Percentiles rank a stretch among this genome's conserved stretches.
phyloP scores from a whole-genome alignment of 176 grass and related monocot genomes.

The Metroxylon sagu region DNA sequence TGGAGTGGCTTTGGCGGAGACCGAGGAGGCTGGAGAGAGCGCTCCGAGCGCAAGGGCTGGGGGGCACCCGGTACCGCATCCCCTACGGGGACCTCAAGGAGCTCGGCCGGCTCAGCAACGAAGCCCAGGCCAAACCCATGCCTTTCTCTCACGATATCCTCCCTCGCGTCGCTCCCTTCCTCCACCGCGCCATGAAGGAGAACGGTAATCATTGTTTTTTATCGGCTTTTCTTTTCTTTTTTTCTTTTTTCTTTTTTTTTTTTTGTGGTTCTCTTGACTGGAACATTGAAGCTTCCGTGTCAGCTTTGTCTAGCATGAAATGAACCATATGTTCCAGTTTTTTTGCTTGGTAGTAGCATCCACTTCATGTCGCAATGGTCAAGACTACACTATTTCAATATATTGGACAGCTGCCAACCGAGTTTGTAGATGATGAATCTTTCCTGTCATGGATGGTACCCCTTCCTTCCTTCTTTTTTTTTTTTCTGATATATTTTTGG shows the following conservation, averaged over 20 bases:
- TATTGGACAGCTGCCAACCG: too few relatives aligned
- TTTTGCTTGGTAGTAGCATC: too few relatives aligned
- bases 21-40: slow-evolving; percentile 24
- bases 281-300: neutral
- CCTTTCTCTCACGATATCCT: slow-evolving; percentile 40
- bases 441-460: too few relatives aligned
- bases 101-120: neutral
- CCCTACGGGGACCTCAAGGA: slow-evolving; percentile 34
- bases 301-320: too few relatives aligned
- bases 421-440: too few relatives aligned
- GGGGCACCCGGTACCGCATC: slow-evolving; percentile 28
- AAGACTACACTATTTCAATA: too few relatives aligned
- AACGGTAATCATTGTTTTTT: slow-evolving; percentile 17
- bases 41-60: slow-evolving; percentile 36
- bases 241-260: neutral
- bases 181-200: slow-evolving; percentile 8
- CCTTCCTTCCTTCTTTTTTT: too few relatives aligned
- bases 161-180: slow-evolving; percentile 20
- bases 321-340: too few relatives aligned
- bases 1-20: slow-evolving; percentile 16
- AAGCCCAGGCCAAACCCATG: slow-evolving; percentile 26
- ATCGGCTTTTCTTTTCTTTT: too few relatives aligned
- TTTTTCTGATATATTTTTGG: too few relatives aligned
- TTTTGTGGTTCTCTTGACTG: too few relatives aligned
- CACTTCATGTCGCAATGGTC: too few relatives aligned